These are phyloP conservation scores for Xylaria sp. DNA, from an alignment of 2,329 filamentous ascomycete species.

Conservation along the genomic window DNA sequence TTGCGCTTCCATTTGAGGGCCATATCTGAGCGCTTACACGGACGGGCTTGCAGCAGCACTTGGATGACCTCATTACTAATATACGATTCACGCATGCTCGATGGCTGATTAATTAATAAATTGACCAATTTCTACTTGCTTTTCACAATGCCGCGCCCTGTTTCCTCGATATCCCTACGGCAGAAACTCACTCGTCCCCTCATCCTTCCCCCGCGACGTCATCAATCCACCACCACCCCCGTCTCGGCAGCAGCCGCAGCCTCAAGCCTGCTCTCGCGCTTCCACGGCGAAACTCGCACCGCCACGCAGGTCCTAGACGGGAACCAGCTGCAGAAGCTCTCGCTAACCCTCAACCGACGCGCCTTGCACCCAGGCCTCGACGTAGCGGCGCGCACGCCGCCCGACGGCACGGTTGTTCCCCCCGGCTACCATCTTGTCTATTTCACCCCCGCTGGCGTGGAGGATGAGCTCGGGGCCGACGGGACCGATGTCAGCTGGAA, in stretches of 20 bases:
- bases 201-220: background rate
- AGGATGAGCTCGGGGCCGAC: constrained; percentile 65
- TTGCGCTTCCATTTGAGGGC: no score
- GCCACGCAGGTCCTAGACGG: constrained; percentile 63
- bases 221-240: background rate
- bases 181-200: background rate
- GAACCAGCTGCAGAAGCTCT: constrained; percentile 71
- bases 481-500: constrained; percentile 71
- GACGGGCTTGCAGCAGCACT: no score
- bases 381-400: constrained; percentile 37
- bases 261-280: background rate
- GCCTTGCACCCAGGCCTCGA: constrained; percentile 54
- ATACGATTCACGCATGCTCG: no score
- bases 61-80: no score
- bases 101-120: background rate
- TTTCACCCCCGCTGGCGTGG: constrained; percentile 67
- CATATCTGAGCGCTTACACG: no score
- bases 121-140: background rate
- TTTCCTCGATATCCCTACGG: background rate
- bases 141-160: constrained; percentile 8
- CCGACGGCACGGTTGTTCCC: constrained; percentile 54
- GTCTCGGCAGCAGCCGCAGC: constrained; percentile 15
- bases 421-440: constrained; percentile 71
- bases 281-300: constrained; percentile 2
- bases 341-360: constrained; percentile 65